Conservation (phyloP, 441 rosid species). For the Populus hybrid region DNA sequence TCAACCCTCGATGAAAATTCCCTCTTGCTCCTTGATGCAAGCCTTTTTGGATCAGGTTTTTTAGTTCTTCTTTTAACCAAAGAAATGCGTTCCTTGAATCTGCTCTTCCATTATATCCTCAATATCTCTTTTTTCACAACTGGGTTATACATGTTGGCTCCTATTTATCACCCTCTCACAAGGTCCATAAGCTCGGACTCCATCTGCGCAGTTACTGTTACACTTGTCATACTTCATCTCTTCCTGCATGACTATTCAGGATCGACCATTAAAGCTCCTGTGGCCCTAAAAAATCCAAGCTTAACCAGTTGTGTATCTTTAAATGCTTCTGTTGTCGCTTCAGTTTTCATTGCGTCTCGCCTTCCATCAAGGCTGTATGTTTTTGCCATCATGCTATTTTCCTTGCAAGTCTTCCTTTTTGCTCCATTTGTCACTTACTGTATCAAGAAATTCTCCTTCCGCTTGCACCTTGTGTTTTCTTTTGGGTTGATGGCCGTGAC, state of each 20-base stretch:
- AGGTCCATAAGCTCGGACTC: constrained; percentile 84
- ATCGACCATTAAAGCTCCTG: constrained; percentile 58
- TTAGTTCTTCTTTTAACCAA: constrained; percentile 62
- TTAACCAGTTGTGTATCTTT: constrained; percentile 67
- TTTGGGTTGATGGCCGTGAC: constrained; percentile 54
- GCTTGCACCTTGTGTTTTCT: constrained; percentile 60
- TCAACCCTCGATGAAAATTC: constrained; percentile 60
- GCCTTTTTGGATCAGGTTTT: constrained; percentile 60
- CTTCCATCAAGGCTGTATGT: constrained; percentile 74
- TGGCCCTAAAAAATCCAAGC: constrained; percentile 56
- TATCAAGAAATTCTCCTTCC: constrained; percentile 60
- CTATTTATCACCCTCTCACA: constrained; percentile 75
- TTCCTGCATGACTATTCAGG: constrained; percentile 85
- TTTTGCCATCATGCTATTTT: constrained; percentile 75
- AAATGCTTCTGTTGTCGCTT: constrained; percentile 79
- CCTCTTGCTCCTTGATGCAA: constrained; percentile 61
- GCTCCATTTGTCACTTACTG: constrained; percentile 76
- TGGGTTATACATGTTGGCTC: constrained; percentile 66
- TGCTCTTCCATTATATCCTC: constrained; percentile 55
- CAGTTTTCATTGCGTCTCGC: constrained; percentile 72
- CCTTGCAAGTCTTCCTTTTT: constrained; percentile 73
- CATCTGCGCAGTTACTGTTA: constrained; percentile 65
- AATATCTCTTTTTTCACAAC: constrained; percentile 64
- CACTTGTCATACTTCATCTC: constrained; percentile 68
- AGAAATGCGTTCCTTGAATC: constrained; percentile 60